Percentiles rank a stretch among this genome's conserved stretches.
Conservation (phyloP, 2,329 filamentous ascomycete genomes). For the Arthrobotrys pseudoclavata region DNA sequence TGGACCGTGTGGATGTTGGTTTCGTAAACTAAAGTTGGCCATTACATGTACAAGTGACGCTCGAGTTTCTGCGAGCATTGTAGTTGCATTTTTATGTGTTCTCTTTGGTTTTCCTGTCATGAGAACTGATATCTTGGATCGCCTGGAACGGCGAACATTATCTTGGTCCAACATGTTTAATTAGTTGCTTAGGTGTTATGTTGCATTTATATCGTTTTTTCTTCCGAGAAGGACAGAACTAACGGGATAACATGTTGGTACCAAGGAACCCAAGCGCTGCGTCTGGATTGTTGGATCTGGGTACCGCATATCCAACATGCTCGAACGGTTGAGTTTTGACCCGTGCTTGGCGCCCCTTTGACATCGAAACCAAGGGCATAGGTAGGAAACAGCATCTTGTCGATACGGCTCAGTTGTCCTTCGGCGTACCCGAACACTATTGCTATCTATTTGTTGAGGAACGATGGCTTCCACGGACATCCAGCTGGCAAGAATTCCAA, state of each 20-base stretch:
- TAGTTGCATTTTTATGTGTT: not conserved
- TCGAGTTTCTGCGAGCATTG: not conserved
- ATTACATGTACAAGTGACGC: not conserved
- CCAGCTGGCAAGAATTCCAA: not conserved
- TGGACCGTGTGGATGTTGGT: not conserved
- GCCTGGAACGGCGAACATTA: too few relatives aligned
- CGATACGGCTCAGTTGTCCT: not conserved
- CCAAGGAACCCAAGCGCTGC: not conserved
- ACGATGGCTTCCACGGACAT: not conserved
- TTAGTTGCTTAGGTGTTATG: not conserved
- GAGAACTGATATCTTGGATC: not conserved
- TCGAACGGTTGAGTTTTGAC: not conserved
- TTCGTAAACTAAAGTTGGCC: not conserved
- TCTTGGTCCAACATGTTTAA: not conserved
- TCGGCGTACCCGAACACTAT: not conserved
- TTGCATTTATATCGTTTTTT: not conserved
- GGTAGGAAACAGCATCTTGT: not conserved
- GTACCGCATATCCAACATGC: not conserved
- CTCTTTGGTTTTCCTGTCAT: not conserved
- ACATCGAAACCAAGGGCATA: not conserved
- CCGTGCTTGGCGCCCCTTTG: not conserved
- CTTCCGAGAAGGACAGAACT: not conserved
- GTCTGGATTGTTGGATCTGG: not conserved
- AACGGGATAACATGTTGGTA: not conserved
- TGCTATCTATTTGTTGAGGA: not conserved